Evolutionary conservation across 225 moss, liverwort and hornwort species (phyloP), one percentile per base, ranked within the genome.

Genomic region (Straminergon stramineum): DNA sequence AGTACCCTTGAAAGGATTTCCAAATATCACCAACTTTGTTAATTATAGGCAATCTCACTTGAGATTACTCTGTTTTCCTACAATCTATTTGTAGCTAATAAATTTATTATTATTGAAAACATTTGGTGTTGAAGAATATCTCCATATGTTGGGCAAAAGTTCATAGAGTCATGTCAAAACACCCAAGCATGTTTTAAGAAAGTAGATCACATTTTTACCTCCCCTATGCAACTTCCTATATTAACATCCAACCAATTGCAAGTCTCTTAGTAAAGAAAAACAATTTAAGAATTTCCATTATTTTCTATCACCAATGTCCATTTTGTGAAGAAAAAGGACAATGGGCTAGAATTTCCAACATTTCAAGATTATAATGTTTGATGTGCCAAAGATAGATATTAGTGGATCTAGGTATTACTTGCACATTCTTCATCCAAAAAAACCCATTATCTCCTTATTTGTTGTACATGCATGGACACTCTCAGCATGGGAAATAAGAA

Each of bases 141-240:
- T 32, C 8, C 13, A 52, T 52, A 13, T 37, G 24, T 37, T 55
- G 10, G 4, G 0, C 9, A 24, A 15, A 55, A 6, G 5, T 37
- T 32, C 2, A 76, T 52, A 76, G 13, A 32, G 19, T 24, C 2
- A 16, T 22, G 7, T 35, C 9, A 53, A 53, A 52, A 32, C 1
- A 3, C 15, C 4, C 3, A 0, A 5, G 13, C 11, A 52, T 51
- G 22, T 5, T 22, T 35, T 20, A 22, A 32, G 0, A 15, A 13
- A 32, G 34, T 77, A 34, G 4, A 9, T 32, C 9, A 34, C 52
- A 76, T 22, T 4, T 21, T 20, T 34, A 21, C 3, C 16, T 17
- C 22, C 5, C 3, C 0, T 0, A 0, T 34, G 15, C 22, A 77
- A 52, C 0, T 23, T 2, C 1, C 2, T 34, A 15, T 21, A 34